Evolutionary conservation across 83 land plant genomes (phyloP).

Genomic region (Picea abies): DNA sequence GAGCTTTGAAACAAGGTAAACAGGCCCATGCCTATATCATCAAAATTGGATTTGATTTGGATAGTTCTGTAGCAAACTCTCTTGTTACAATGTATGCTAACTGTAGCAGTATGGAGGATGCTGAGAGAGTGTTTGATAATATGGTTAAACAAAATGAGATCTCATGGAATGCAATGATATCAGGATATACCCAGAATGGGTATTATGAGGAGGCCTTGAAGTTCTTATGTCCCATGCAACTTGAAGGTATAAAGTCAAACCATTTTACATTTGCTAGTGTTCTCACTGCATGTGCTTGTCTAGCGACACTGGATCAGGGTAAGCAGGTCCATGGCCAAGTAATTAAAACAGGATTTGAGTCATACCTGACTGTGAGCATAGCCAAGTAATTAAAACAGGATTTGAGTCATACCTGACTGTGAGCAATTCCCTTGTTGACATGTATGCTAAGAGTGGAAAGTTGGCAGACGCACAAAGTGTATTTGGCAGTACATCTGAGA

Average conservation of each 20-base stretch:
- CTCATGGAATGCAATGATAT: neutral
- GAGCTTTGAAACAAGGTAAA: slow-evolving; percentile 20
- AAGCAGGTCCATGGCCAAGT: slow-evolving; percentile 41
- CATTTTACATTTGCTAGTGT: slow-evolving; percentile 53
- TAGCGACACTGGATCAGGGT: slow-evolving; percentile 28
- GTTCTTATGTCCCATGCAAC: too few relatives aligned
- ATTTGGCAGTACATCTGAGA: slow-evolving; percentile 30
- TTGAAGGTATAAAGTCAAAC: slow-evolving; percentile 36
- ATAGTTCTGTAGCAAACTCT: slow-evolving; percentile 19
- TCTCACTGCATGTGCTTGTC: slow-evolving; percentile 40
- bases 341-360: too few relatives aligned
- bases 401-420: slow-evolving; percentile 46
- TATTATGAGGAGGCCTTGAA: too few relatives aligned
- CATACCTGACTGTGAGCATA: too few relatives aligned
- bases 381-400: too few relatives aligned
- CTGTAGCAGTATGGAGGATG: too few relatives aligned
- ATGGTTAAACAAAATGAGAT: neutral
- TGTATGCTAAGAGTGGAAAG: slow-evolving; percentile 54
- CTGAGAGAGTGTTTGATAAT: too few relatives aligned
- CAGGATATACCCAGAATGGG: too few relatives aligned
- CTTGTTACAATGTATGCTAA: too few relatives aligned
- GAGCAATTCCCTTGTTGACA: slow-evolving; percentile 50
- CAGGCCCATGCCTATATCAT: slow-evolving; percentile 37
- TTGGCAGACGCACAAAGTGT: slow-evolving; percentile 29
- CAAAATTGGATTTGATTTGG: slow-evolving; percentile 38